phyloP scores from a whole-genome alignment of 257 asterid species.

The Paraleonurus japonicus region DNA sequence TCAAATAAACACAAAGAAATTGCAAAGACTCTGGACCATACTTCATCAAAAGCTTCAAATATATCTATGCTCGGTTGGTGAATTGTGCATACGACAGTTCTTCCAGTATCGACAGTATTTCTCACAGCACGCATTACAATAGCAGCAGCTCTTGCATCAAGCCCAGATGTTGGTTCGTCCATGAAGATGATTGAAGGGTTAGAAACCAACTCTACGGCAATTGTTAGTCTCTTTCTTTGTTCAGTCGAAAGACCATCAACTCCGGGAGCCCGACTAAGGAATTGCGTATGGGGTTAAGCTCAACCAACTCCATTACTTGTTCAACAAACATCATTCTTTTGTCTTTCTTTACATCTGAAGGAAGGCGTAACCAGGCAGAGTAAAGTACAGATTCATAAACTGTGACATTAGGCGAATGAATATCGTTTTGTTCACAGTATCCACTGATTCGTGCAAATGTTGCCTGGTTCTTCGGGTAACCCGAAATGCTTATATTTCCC shows the following conservation, averaged over 20 bases:
- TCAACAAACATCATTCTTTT: conserved; percentile 48
- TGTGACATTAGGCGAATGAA: conserved; percentile 56
- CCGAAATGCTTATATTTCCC: conserved; percentile 48
- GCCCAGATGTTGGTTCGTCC: conserved; percentile 68
- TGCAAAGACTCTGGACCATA: background rate
- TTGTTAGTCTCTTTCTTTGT: conserved; percentile 58
- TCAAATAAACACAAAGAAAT: background rate
- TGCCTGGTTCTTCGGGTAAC: conserved; percentile 55
- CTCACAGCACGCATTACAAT: conserved; percentile 58
- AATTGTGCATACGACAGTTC: conserved; percentile 62
- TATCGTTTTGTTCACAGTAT: conserved; percentile 58
- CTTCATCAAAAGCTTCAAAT: conserved; percentile 67
- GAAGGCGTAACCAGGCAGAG: conserved; percentile 69
- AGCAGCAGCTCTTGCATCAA: conserved; percentile 68
- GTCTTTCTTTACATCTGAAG: conserved; percentile 34
- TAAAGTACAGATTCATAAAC: conserved; percentile 58
- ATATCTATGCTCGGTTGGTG: conserved; percentile 70
- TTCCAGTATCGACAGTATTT: conserved; percentile 49
- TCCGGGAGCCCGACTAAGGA: conserved; percentile 60
- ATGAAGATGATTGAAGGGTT: conserved; percentile 62
- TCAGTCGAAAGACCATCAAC: conserved; percentile 62
- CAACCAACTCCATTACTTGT: conserved; percentile 53
- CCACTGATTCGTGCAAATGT: conserved; percentile 58
- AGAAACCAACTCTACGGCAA: conserved; percentile 59
- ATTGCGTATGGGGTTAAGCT: conserved; percentile 43